Conservation (phyloP, 257 asterid genomes). For the Penstemon barbatus region DNA sequence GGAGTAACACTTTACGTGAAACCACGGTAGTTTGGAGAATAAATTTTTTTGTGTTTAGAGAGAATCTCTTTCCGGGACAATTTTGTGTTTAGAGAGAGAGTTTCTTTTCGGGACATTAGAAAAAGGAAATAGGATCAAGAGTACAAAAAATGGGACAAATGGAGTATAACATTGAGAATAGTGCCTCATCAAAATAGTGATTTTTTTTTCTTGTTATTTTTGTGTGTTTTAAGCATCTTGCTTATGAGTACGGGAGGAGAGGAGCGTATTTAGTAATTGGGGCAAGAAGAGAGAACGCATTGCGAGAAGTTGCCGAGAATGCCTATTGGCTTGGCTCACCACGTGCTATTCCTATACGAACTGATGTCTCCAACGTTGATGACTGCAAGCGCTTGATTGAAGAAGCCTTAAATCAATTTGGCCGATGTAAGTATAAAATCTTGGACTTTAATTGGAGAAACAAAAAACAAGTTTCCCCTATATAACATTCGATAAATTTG, state of each 20-base stretch:
- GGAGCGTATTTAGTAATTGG: constrained; percentile 74
- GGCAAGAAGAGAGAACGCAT: constrained; percentile 65
- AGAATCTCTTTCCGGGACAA: too few relatives aligned
- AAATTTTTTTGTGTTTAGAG: too few relatives aligned
- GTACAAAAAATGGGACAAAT: neutral
- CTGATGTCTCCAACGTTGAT: constrained; percentile 49
- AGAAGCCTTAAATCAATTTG: constrained; percentile 58
- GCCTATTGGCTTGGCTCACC: constrained; percentile 69
- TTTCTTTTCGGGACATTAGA: too few relatives aligned
- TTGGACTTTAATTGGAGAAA: neutral
- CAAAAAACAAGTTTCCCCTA: neutral
- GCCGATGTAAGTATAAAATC: constrained; percentile 43
- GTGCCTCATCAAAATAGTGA: neutral
- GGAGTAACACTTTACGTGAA: too few relatives aligned
- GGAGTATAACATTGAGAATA: neutral
- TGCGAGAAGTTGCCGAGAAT: constrained; percentile 53
- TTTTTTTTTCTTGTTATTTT: neutral
- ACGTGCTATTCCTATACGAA: constrained; percentile 47
- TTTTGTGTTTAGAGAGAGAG: too few relatives aligned
- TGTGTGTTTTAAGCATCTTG: constrained; percentile 49
- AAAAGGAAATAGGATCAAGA: too few relatives aligned
- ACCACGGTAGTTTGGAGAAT: too few relatives aligned
- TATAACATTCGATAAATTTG: neutral
- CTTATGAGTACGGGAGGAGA: constrained; percentile 76
- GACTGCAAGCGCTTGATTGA: constrained; percentile 61